Evolutionary conservation across 2,329 filamentous ascomycete species (phyloP).

Genomic region (Fusarium liriodendri): DNA sequence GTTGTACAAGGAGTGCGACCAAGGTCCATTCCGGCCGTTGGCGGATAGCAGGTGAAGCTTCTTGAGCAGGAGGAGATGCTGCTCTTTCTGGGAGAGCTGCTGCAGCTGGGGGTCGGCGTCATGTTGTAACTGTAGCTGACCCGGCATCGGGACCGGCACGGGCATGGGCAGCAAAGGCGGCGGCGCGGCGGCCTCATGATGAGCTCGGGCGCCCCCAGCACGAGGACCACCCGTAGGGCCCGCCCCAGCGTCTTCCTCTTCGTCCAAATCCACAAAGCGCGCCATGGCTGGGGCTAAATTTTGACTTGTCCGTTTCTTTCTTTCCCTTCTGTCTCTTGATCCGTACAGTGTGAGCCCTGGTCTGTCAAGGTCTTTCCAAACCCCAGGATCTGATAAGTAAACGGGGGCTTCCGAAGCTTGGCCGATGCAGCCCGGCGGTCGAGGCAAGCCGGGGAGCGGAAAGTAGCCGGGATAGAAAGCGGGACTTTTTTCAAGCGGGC

Average conservation of each 20-base stretch:
- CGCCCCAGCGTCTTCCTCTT: constrained; percentile 38
- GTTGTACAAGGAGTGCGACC: constrained; percentile 43
- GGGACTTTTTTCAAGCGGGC: constrained; percentile 23
- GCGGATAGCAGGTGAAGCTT: constrained; percentile 41
- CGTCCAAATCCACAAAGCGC: constrained; percentile 47
- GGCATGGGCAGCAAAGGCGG: constrained; percentile 9
- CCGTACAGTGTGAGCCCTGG: constrained; percentile 26
- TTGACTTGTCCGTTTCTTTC: not conserved
- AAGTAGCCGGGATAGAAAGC: constrained; percentile 27
- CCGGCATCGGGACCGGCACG: constrained; percentile 39
- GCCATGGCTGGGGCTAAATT: constrained; percentile 38
- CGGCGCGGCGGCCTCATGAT: constrained; percentile 33
- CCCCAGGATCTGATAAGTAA: constrained; percentile 47
- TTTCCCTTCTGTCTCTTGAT: not conserved
- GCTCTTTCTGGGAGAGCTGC: constrained; percentile 38
- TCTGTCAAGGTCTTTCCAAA: not conserved
- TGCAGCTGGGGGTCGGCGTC: constrained; percentile 30
- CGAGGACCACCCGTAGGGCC: constrained; percentile 29
- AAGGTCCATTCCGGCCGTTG: constrained; percentile 43
- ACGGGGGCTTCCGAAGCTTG: constrained; percentile 32
- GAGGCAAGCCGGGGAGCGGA: constrained; percentile 28
- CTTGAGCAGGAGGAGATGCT: constrained; percentile 41
- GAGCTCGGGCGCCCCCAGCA: constrained; percentile 28
- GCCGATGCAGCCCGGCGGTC: constrained; percentile 39
- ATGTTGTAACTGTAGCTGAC: constrained; percentile 33